Evolutionary conservation across 306 rosid genomes (phyloP).

Genomic region (Cotoneaster glaucophyllus): DNA sequence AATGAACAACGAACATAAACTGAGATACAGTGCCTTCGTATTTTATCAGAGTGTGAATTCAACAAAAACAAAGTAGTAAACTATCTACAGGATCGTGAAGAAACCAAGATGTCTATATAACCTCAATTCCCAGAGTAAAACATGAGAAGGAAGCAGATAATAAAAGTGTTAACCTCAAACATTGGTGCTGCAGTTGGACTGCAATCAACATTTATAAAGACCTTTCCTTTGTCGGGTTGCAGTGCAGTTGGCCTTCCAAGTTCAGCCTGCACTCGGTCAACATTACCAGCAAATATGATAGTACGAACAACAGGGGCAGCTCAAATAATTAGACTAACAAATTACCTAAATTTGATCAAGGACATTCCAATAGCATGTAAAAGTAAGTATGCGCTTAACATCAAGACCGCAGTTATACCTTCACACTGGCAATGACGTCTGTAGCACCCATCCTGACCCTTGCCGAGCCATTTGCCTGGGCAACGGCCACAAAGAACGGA

Average conservation of each 20-base stretch:
- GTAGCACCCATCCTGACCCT: constrained; percentile 77
- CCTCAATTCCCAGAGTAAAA: background rate
- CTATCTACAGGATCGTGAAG: background rate
- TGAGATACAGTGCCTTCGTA: background rate
- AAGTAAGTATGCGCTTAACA: background rate
- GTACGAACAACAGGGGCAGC: background rate
- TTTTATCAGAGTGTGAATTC: background rate
- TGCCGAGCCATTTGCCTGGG: constrained; percentile 84
- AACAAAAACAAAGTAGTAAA: background rate
- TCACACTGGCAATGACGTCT: constrained; percentile 76
- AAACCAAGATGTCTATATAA: background rate
- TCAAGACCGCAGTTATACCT: constrained; percentile 40
- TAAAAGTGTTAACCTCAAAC: background rate
- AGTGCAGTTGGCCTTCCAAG: constrained; percentile 68
- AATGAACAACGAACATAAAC: background rate
- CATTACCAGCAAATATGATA: background rate
- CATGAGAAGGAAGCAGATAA: background rate
- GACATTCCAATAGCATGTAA: background rate
- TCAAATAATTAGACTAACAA: background rate
- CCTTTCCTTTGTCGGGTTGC: constrained; percentile 78
- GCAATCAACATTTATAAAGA: constrained; percentile 14
- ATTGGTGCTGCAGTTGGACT: constrained; percentile 9
- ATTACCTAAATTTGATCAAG: background rate
- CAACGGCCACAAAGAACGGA: constrained; percentile 8
- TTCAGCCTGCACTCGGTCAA: constrained; percentile 63